phyloP scores from a whole-genome alignment of 208 protist genomes.

The Trypanosoma scelopori region DNA sequence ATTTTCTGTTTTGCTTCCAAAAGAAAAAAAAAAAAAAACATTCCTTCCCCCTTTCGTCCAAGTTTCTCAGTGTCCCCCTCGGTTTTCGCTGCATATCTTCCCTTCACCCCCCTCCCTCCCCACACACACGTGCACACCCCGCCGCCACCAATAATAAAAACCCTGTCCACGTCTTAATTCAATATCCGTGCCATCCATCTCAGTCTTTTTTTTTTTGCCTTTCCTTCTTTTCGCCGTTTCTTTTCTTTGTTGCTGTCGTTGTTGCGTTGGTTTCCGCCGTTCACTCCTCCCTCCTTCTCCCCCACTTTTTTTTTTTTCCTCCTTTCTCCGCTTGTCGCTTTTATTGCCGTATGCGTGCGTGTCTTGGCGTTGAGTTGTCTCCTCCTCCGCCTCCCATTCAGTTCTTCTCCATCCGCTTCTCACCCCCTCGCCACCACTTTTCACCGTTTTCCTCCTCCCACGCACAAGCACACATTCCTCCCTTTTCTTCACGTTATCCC shows the following conservation, averaged over 20 bases:
- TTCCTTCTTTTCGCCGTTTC: background rate
- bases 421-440: background rate
- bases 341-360: too few relatives aligned
- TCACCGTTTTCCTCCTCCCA: too few relatives aligned
- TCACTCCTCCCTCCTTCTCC: background rate
- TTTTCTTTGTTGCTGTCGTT: background rate
- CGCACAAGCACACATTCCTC: background rate
- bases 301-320: background rate
- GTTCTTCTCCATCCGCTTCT: background rate
- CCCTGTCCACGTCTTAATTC: background rate
- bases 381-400: background rate
- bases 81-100: too few relatives aligned
- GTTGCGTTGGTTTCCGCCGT: background rate
- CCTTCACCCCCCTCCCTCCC: too few relatives aligned
- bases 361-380: background rate
- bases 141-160: too few relatives aligned
- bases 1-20: too few relatives aligned
- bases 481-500: too few relatives aligned
- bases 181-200: background rate
- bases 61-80: too few relatives aligned
- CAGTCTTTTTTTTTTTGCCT: constrained; percentile 8
- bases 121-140: too few relatives aligned
- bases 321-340: background rate
- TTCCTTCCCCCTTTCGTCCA: too few relatives aligned
- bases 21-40: too few relatives aligned